These are phyloP conservation scores for Boletus subparvulus DNA, from an alignment of 768 basidiomycete species.

Conservation along the genomic window DNA sequence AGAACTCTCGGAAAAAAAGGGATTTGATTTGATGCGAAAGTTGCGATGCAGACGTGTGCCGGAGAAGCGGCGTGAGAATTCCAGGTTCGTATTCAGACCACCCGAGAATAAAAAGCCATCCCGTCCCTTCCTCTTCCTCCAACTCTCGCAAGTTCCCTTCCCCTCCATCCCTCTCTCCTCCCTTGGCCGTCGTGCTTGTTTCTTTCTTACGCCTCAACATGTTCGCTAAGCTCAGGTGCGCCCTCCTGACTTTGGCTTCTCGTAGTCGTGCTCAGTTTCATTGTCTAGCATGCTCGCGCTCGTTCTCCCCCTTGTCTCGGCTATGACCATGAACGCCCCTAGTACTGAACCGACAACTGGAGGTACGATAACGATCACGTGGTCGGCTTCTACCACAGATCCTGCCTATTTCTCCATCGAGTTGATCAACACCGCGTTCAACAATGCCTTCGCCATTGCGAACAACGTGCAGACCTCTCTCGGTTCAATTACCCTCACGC, in stretches of 20 bases:
- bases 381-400: constrained; percentile 45
- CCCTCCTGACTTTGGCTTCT: neutral
- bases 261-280: neutral
- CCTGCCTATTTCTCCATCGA: constrained; percentile 44
- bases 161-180: constrained; percentile 16
- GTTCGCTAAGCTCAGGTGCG: constrained; percentile 51
- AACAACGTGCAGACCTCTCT: constrained; percentile 48
- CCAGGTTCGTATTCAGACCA: constrained; percentile 5
- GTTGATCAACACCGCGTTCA: constrained; percentile 49
- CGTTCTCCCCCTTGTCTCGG: constrained; percentile 45
- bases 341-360: too few relatives aligned
- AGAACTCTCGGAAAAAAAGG: constrained; percentile 2
- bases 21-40: neutral
- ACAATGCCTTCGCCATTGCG: constrained; percentile 53
- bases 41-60: constrained; percentile 10
- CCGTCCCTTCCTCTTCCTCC: neutral
- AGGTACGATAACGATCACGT: constrained; percentile 42
- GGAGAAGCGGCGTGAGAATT: constrained; percentile 25
- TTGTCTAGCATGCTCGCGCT: constrained; percentile 41
- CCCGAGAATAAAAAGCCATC: constrained; percentile 24
- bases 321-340: too few relatives aligned
- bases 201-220: constrained; percentile 37
- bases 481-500: constrained; percentile 35
- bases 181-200: neutral
- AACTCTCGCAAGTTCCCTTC: constrained; percentile 17